Base-by-base conservation (phyloP, 257 asterid genomes). In the Schizonepeta tenuifolia region DNA sequence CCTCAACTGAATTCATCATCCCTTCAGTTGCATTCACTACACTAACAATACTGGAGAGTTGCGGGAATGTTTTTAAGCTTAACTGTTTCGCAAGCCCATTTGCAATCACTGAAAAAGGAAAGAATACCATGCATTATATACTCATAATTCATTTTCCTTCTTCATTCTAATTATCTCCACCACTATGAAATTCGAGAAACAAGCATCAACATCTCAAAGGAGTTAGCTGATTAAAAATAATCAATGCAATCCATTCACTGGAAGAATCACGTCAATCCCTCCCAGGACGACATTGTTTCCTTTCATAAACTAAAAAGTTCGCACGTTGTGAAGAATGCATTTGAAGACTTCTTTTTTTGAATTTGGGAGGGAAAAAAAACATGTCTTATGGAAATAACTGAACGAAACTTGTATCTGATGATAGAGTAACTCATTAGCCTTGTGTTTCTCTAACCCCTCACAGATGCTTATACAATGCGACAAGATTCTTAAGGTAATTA, bases 41-140 rank as follows among this genome's bases (percentile, higher is more conserved):
- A 26, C 51, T 69, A 26, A 74, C 83, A 73, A 90, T 58, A 59
- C 79, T 58, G 61, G 84, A 77, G 24, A 94, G 86, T 50, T 88
- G 95, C 3, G 93, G 95, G 79, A 80, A 88, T 50, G 38, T 61
- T 79, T 67, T 83, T 65, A 88, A 40, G 82, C 97, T 91, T 71
- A 87, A 71, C 80, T 75, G 77, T 85, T 86, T 86, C 53, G 90
- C 83, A 53, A 89, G 79, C 69, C 83, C 81, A 78, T 80, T 85
- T 57, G 71, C 28, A 75, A 86, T 75, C 80, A 91, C 99, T 91
- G 97, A 63, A 84, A 70, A 74, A 76, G 35, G 59, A 33, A 79
- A 75, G n/a, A 21, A 31, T 61, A 61, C 69, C 64, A 78, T 72
- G 15, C 50, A 15, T 56, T 22, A 44, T 56, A 46, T 40, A 13